These are phyloP conservation scores for Persicaria tinctoria DNA, from an alignment of 148 eudicot genomes.

Conservation along the genomic window DNA sequence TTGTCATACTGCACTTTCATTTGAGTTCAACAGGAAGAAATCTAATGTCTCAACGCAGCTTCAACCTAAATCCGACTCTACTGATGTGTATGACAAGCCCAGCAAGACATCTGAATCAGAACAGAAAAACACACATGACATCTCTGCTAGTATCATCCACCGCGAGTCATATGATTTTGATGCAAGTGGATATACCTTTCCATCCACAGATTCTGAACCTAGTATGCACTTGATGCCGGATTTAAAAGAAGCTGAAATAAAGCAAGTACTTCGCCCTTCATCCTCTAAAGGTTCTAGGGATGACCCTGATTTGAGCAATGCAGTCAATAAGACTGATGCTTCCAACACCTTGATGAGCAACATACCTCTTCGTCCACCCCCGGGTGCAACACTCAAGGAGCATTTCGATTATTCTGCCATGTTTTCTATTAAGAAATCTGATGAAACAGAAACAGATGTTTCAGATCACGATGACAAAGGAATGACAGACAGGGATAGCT, in stretches of 20 bases:
- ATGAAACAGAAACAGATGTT: slow-evolving; percentile 20
- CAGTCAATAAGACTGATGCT: slow-evolving; percentile 17
- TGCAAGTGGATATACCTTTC: slow-evolving; percentile 27
- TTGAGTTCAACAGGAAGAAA: slow-evolving; percentile 35
- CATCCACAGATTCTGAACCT: slow-evolving; percentile 28
- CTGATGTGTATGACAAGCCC: slow-evolving; percentile 12
- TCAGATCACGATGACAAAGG: slow-evolving; percentile 29
- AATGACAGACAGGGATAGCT: slow-evolving; percentile 20
- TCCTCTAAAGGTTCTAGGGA: slow-evolving; percentile 41
- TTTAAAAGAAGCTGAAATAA: slow-evolving; percentile 29
- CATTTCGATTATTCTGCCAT: slow-evolving; percentile 28
- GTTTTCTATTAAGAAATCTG: slow-evolving; percentile 15
- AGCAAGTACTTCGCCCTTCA: slow-evolving; percentile 24
- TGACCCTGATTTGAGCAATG: slow-evolving; percentile 27
- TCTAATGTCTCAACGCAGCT: slow-evolving; percentile 21
- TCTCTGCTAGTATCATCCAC: slow-evolving; percentile 20
- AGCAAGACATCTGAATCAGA: slow-evolving; percentile 17
- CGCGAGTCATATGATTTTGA: slow-evolving; percentile 42
- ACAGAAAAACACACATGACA: slow-evolving; percentile 13
- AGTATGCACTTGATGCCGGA: slow-evolving; percentile 18
- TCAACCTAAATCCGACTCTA: slow-evolving; percentile 19
- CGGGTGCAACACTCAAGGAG: slow-evolving; percentile 33
- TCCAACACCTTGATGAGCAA: neutral
- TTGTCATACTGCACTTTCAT: slow-evolving; percentile 41
- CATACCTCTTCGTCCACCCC: slow-evolving; percentile 17